phyloP scores from a whole-genome alignment of 306 rosid genomes.

The Casuarina cunninghamiana region DNA sequence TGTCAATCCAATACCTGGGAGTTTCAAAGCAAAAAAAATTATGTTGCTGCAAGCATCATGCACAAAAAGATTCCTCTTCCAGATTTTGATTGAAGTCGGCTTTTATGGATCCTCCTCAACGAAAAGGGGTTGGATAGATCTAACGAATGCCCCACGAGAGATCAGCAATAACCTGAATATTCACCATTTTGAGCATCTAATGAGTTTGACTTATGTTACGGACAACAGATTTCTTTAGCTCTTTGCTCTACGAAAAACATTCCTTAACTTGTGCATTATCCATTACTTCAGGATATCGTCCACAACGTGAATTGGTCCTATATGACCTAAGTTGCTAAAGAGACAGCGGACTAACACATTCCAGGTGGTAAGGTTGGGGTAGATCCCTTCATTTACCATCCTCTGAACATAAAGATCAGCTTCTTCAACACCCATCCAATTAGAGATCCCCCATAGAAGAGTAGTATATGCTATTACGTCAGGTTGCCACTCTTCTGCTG shows the following conservation, averaged over 20 bases:
- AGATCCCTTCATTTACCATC: slow-evolving; percentile 58
- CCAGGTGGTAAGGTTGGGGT: slow-evolving; percentile 75
- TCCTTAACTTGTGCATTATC: slow-evolving; percentile 22
- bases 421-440: slow-evolving; percentile 60
- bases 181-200: slow-evolving; percentile 10
- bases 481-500: slow-evolving; percentile 53
- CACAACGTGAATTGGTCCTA: slow-evolving; percentile 72
- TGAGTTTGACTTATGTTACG: slow-evolving; percentile 18
- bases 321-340: slow-evolving; percentile 73
- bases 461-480: slow-evolving; percentile 69
- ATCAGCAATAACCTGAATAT: background rate
- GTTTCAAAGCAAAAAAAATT: background rate
- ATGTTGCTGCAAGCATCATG: background rate
- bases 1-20: background rate
- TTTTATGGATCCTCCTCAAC: background rate
- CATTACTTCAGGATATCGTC: slow-evolving; percentile 56
- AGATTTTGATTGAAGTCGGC: background rate
- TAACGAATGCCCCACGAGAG: background rate
- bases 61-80: background rate
- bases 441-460: slow-evolving; percentile 72
- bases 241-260: slow-evolving; percentile 2
- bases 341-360: slow-evolving; percentile 63
- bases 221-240: background rate
- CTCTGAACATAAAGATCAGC: slow-evolving; percentile 62
- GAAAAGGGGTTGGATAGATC: background rate